Base-by-base conservation (phyloP, 2,329 filamentous ascomycete genomes). In the Pleurostoma richardsiae region DNA sequence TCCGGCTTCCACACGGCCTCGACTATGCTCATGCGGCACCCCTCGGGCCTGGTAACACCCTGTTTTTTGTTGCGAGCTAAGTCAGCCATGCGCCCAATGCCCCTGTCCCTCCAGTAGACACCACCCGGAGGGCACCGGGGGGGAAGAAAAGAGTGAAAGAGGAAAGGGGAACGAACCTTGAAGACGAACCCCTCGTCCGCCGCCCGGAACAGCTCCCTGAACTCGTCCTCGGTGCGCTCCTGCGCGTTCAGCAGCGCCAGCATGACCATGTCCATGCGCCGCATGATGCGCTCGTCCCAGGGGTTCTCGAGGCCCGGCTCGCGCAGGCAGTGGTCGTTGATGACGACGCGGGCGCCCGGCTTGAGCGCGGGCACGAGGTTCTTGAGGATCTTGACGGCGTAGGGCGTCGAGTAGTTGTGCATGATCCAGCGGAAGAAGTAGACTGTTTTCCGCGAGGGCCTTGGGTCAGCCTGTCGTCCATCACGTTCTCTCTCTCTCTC, bases 371-470 rank as follows among this genome's bases (percentile, higher is more conserved):
- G 77, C 3, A 79, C 61, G 6, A 83, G 65, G 26, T 70, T 71
- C 49, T 68, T 67, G 36, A 77, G 61, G 38, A 82, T 74, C 40
- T 67, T 66, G 40, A 73, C 56, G 4, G 71, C 70, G 46, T 79
- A 75, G 3, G 70, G 69, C 10, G 79, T 79, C 0, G 78, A 74
- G 65, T 80, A 80, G 62, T 84, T 81, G 58, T 85, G 79, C 6
- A 85, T 61, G 51, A 84, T 81, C 70, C 74, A 76, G 42, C 78
- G 74, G 60, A 82, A 74, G 54, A 77, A 70, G 62, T 82, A 84
- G 19, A 82, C 67, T 72, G 43, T 19, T 8, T 36, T 19, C 19
- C 19, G 19, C 19, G 19, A 19, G 19, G 19, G 19, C 19, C 19
- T 19, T 19, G 19, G 19, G 19, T 19, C 19, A 19, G 19, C 19